phyloP scores from a whole-genome alignment of 176 grass and related monocot genomes.

The Eremochloa ophiuroides region DNA sequence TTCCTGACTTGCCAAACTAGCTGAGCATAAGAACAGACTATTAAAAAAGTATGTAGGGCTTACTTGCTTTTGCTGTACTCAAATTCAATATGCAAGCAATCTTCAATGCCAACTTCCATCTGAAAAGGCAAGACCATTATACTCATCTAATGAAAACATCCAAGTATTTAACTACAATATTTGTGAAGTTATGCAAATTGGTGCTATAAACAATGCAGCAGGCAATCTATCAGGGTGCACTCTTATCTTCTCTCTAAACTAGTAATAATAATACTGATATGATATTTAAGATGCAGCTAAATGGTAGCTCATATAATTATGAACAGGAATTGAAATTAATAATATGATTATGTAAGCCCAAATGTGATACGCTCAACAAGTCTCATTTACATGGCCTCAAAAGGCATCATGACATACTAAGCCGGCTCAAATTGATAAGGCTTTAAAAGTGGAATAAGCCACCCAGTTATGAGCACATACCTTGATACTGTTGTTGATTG shows the following conservation, averaged over 20 bases:
- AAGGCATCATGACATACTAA: background rate
- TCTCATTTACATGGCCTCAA: background rate
- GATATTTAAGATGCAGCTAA: background rate
- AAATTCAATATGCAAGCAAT: conserved; percentile 97
- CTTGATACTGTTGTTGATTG: conserved; percentile 98
- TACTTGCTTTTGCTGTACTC: conserved; percentile 99
- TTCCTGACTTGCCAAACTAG: background rate
- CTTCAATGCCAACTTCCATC: conserved; percentile 99
- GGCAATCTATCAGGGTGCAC: background rate
- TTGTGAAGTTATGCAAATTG: background rate
- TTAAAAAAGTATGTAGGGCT: background rate
- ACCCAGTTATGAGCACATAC: conserved; percentile 40
- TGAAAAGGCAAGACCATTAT: conserved; percentile 24
- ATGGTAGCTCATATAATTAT: background rate
- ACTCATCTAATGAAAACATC: background rate
- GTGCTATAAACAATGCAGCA: background rate
- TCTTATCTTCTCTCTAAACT: background rate
- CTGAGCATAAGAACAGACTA: background rate
- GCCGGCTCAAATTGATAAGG: background rate
- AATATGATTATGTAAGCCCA: background rate
- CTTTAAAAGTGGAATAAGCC: background rate
- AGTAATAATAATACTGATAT: background rate
- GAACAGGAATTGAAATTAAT: background rate
- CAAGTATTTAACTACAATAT: background rate
- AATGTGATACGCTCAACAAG: background rate